These are phyloP conservation scores for Myriosclerotinia curreyana DNA, from an alignment of 2,329 filamentous ascomycete genomes.

Conservation along the genomic window DNA sequence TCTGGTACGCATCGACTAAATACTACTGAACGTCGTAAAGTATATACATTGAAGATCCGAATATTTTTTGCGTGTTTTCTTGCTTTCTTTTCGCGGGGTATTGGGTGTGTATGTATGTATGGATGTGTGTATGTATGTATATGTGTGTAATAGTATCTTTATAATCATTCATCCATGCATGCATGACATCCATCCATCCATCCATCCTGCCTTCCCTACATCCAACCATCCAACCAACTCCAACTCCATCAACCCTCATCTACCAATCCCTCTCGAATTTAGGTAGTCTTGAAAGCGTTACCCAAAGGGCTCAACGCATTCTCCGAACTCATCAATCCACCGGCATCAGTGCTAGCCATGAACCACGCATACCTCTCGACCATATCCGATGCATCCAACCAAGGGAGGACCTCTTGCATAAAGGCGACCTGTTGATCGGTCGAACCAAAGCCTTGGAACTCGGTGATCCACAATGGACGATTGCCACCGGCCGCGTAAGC, in stretches of 20 bases:
- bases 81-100: slow-evolving; percentile 2
- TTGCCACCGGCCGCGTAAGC: slow-evolving; percentile 38
- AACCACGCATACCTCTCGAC: slow-evolving; percentile 24
- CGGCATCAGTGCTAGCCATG: background rate
- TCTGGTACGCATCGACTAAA: background rate
- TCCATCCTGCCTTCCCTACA: background rate
- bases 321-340: slow-evolving; percentile 2
- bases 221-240: background rate
- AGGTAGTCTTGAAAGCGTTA: slow-evolving; percentile 18
- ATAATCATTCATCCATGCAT: background rate
- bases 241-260: background rate
- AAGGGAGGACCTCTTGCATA: slow-evolving; percentile 44
- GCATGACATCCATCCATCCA: background rate
- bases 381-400: slow-evolving; percentile 41
- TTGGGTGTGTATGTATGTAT: background rate
- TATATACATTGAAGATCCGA: slow-evolving; percentile 6
- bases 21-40: background rate
- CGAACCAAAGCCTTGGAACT: slow-evolving; percentile 40
- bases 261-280: too few relatives aligned
- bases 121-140: background rate
- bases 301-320: slow-evolving; percentile 9
- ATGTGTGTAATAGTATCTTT: too few relatives aligned
- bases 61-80: background rate
- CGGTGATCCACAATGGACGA: slow-evolving; percentile 45
- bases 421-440: slow-evolving; percentile 40